These are phyloP conservation scores for Colletotrichum spaethianum DNA, from an alignment of 2,329 filamentous ascomycete genomes.

Conservation along the genomic window DNA sequence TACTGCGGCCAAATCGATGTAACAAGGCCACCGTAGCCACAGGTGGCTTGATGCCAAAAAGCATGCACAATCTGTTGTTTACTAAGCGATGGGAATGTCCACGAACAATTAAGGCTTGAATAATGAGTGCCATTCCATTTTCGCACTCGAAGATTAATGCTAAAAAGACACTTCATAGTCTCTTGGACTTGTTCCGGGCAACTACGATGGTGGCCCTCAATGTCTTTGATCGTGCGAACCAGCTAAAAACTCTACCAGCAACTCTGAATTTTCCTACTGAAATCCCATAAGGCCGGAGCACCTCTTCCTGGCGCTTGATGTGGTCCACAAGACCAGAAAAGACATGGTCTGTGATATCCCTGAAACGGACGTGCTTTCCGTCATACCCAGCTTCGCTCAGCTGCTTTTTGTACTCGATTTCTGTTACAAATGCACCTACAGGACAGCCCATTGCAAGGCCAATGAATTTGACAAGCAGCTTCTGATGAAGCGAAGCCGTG, in stretches of 20 bases:
- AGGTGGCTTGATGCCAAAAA: no score
- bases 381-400: conserved; percentile 65
- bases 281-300: conserved; percentile 53
- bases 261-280: conserved; percentile 54
- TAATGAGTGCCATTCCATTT: neutral
- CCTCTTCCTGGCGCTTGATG: conserved; percentile 53
- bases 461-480: conserved; percentile 55
- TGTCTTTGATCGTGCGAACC: conserved; percentile 53
- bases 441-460: conserved; percentile 65
- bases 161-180: neutral
- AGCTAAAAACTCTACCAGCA: conserved; percentile 54
- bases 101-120: no score
- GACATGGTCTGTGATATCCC: conserved; percentile 67
- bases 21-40: neutral
- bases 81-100: neutral
- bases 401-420: conserved; percentile 59
- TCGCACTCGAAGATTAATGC: neutral
- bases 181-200: conserved; percentile 41
- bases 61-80: neutral
- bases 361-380: conserved; percentile 55
- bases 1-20: neutral
- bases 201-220: conserved; percentile 55
- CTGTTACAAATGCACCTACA: conserved; percentile 62
- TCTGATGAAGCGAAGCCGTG: conserved; percentile 47
- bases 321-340: conserved; percentile 64